phyloP scores from a whole-genome alignment of 176 grass and related monocot genomes.

The Rhynchospora tenuis region DNA sequence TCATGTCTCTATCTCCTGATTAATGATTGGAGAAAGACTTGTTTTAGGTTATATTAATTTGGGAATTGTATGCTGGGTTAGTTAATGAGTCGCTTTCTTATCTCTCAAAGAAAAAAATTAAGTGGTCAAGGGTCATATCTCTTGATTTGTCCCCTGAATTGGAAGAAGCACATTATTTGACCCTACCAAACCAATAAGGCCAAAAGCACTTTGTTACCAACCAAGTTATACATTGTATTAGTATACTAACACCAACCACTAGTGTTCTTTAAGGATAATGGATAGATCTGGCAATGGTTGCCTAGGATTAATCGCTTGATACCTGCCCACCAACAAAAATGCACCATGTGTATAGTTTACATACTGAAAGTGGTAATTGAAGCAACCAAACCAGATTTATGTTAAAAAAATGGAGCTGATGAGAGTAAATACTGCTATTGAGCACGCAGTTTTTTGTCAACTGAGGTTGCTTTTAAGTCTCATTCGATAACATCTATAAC shows the following conservation, averaged over 20 bases:
- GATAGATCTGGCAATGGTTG: not conserved
- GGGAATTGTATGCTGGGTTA: not conserved
- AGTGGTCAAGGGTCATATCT: not conserved
- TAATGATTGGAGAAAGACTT: conserved; percentile 6
- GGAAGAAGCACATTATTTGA: not conserved
- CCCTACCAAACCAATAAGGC: not conserved
- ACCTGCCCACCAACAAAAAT: not conserved
- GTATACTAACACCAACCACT: not conserved
- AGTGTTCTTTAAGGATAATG: not conserved
- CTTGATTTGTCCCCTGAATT: not conserved
- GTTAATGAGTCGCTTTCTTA: not conserved
- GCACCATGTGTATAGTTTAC: not conserved
- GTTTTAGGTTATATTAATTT: not conserved
- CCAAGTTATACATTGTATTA: not conserved
- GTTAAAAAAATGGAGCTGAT: not conserved
- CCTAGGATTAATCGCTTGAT: not conserved
- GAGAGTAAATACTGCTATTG: not conserved
- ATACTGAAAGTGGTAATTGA: not conserved
- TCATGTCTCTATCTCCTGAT: not conserved
- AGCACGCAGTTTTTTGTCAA: not conserved
- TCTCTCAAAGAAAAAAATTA: not conserved
- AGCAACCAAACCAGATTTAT: not conserved
- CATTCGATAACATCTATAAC: not conserved
- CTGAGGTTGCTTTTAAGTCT: not conserved
- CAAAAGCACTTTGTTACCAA: not conserved